Percentiles rank a stretch among this genome's conserved stretches.
These are phyloP conservation scores for Tremella yokohamensis DNA, from an alignment of 768 basidiomycete species.

Conservation along the genomic window DNA sequence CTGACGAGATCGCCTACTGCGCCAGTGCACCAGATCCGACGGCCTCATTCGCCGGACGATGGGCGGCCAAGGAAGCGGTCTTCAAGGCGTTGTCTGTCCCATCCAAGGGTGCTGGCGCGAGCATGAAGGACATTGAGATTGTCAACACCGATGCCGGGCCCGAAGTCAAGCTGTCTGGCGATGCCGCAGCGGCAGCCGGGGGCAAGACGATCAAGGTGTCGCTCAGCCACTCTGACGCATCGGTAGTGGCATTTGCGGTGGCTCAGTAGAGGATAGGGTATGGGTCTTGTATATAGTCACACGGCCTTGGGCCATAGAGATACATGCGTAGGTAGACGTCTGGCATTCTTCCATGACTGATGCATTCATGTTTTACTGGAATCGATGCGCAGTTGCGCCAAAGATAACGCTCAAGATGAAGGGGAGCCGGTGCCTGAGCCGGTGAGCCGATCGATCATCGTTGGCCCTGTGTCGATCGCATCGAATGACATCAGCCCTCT, in stretches of 20 bases:
- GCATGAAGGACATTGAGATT: constrained; percentile 98
- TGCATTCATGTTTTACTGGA: too few species aligned
- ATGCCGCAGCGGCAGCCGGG: constrained; percentile 70
- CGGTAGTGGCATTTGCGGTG: constrained; percentile 53
- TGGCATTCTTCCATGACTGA: too few species aligned
- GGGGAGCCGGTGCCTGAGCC: too few species aligned
- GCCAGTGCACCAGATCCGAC: constrained; percentile 74
- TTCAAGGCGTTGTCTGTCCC: constrained; percentile 91
- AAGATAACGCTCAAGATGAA: too few species aligned
- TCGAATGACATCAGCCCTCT: too few species aligned
- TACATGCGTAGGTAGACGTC: too few species aligned
- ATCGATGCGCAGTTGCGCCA: too few species aligned
- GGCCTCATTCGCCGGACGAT: constrained; percentile 92
- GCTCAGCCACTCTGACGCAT: constrained; percentile 86
- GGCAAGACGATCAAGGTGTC: constrained; percentile 77
- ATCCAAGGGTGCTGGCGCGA: constrained; percentile 85
- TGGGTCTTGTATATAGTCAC: too few species aligned
- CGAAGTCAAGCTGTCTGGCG: constrained; percentile 51
- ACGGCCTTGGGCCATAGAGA: too few species aligned
- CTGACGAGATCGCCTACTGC: constrained; percentile 82
- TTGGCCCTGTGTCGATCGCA: too few species aligned
- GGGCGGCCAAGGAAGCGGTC: constrained; percentile 90
- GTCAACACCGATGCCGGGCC: constrained; percentile 73
- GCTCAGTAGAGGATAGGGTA: constrained; percentile 27
- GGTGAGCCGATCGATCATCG: too few species aligned